A percentile compares a stretch with the other conserved stretches of the same genome.
Conservation (phyloP, 805 yeast genomes). For the Kluyveromyces dobzhanskii region DNA sequence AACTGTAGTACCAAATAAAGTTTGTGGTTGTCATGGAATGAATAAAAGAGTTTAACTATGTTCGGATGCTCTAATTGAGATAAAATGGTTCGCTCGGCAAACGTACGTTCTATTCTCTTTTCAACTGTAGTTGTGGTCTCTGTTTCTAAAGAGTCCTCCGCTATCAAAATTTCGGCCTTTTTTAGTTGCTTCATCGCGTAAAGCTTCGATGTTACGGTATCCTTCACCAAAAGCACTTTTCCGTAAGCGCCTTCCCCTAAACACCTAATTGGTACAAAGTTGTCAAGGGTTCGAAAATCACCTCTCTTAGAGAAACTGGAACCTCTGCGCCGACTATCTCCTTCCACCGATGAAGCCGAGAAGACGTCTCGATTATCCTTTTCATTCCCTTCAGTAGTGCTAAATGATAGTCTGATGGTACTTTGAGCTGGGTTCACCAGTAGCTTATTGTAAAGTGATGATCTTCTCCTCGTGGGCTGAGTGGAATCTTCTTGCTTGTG, state of each 20-base stretch:
- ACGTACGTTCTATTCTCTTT: conserved; percentile 62
- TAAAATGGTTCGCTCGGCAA: conserved; percentile 69
- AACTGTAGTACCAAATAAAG: conserved; percentile 71
- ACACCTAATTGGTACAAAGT: conserved; percentile 68
- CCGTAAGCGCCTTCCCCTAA: conserved; percentile 88
- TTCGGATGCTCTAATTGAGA: conserved; percentile 68
- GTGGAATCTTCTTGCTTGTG: conserved; percentile 12
- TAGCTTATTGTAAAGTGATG: conserved; percentile 24
- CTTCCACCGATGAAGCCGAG: neutral
- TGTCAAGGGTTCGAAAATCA: conserved; percentile 31
- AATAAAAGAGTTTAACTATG: conserved; percentile 73
- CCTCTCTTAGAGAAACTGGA: conserved; percentile 4
- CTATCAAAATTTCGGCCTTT: conserved; percentile 70
- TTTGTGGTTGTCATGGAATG: conserved; percentile 72
- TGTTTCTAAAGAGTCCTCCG: conserved; percentile 15
- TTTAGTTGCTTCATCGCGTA: conserved; percentile 83
- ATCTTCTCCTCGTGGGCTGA: conserved; percentile 23
- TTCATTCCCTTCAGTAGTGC: conserved; percentile 6
- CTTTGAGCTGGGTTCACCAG: conserved; percentile 22
- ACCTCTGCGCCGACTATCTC: neutral
- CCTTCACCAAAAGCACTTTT: conserved; percentile 70
- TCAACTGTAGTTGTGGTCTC: conserved; percentile 22
- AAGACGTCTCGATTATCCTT: neutral
- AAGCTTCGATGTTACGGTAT: conserved; percentile 48
- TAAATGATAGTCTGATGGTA: conserved; percentile 19